Percentiles rank a stretch among this genome's conserved stretches.
Conservation (phyloP, 371 early-diverging fungal species). For the Mucor irregularis region DNA sequence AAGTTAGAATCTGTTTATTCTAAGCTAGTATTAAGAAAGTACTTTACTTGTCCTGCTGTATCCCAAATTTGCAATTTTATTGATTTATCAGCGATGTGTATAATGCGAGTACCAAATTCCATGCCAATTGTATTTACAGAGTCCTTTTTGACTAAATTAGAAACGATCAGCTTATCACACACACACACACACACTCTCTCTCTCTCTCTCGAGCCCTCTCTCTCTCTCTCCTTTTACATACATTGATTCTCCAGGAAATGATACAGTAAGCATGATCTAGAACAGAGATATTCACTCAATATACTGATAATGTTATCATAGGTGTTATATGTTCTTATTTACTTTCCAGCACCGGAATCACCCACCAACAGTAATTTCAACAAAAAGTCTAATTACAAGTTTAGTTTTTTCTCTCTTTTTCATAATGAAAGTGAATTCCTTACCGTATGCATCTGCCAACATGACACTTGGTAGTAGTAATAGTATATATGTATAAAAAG, state of each 20-base stretch:
- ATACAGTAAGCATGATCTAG: slow-evolving; percentile 66
- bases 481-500: not conserved
- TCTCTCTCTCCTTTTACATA: slow-evolving; percentile 21
- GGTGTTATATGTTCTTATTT: slow-evolving; percentile 9
- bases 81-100: slow-evolving; percentile 63
- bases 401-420: not conserved
- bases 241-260: slow-evolving; percentile 70
- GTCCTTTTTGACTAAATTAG: slow-evolving; percentile 53
- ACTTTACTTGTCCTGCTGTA: slow-evolving; percentile 81
- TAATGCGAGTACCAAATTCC: slow-evolving; percentile 68
- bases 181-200: not conserved
- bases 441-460: slow-evolving; percentile 56
- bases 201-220: not conserved
- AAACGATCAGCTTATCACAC: too few relatives aligned
- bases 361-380: slow-evolving; percentile 64
- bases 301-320: not conserved
- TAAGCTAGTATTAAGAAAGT: too few relatives aligned
- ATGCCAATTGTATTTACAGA: slow-evolving; percentile 72
- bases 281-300: not conserved
- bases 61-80: slow-evolving; percentile 87
- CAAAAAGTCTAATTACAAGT: slow-evolving; percentile 44
- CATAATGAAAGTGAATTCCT: not conserved
- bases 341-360: slow-evolving; percentile 70
- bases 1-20: not conserved
- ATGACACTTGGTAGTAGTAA: slow-evolving; percentile 19